Evolutionary conservation across 1,139 yeast species (phyloP), one percentile per base, ranked within the genome.

Genomic region (Candida gigantensis): DNA sequence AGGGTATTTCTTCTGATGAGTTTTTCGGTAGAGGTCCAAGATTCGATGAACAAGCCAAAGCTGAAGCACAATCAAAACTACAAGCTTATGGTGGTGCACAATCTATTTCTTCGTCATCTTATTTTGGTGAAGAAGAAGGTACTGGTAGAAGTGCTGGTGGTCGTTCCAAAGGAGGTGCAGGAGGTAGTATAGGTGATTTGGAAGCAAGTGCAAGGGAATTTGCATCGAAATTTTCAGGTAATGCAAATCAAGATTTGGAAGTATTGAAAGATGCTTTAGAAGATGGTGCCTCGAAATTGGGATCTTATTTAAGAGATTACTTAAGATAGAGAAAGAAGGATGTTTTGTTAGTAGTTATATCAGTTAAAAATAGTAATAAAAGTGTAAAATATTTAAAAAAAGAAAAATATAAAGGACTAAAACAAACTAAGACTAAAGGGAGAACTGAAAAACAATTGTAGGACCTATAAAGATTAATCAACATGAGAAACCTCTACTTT

Each of bases 1-100:
- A 88, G 72, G 96, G 90, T 38, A 94, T 92, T 47, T 90, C 97
- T 0, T 89, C 97, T 0, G 98, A 94, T 60, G 95, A 89, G 63
- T 80, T 78, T 57, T 92, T 92, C 58, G 96, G 97, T 11, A 81
- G 96, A 54, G 94, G 94, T 27, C 76, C 76, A 3, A 69, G 81
- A 32, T 88, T 79, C 55, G 97, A 88, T 53, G 86, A 86, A 49
- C 69, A 70, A 7, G 86, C 88, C 29, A 84, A 84, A 43, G 74
- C 72, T 30, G 97, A 89, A 62, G 97, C 97, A 4, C 74, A 74
- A 45, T 58, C 77, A 18, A 89, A 94, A 51, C 70, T 92, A 43
- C 89, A 84, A 58, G 68, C 81, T 6, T 94, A 86, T 61, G 78
- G 77, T 41, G 95, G 94, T 35, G 96, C 98, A 2, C 84, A 85